Conservation (phyloP, 495 filamentous ascomycete genomes). For the Aspergillus mulundensis region DNA sequence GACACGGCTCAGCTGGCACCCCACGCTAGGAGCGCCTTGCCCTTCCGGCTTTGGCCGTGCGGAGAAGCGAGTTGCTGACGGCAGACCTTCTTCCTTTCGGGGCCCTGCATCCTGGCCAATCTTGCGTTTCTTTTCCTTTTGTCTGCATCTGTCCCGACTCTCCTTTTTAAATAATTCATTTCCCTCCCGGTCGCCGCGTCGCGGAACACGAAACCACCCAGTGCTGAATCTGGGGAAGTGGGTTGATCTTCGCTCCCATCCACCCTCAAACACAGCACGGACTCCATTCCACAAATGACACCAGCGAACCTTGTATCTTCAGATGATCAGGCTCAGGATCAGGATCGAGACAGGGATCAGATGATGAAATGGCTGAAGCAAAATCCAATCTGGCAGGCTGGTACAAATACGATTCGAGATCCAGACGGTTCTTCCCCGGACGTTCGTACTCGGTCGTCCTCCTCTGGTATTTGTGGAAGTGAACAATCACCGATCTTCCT, state of each 20-base stretch:
- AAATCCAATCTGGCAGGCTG: neutral
- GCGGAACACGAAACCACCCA: neutral
- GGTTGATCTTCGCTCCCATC: conserved; percentile 31
- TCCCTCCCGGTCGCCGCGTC: neutral
- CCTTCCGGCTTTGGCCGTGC: conserved; percentile 10
- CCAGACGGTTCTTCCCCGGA: neutral
- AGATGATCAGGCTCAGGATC: conserved; percentile 5
- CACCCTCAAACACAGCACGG: neutral
- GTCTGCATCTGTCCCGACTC: neutral
- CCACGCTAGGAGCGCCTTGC: conserved; percentile 18
- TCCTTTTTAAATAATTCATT: neutral
- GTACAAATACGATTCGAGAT: neutral
- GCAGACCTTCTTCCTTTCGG: conserved; percentile 9
- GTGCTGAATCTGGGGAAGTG: conserved; percentile 43
- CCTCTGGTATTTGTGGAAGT: too few relatives aligned
- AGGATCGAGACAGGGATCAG: neutral
- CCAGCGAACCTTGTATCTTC: neutral
- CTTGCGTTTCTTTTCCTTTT: neutral
- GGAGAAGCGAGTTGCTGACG: conserved; percentile 13
- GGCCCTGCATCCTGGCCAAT: conserved; percentile 7
- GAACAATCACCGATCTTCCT: neutral
- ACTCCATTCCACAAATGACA: neutral
- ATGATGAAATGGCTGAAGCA: neutral
- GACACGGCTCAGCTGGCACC: conserved; percentile 26
- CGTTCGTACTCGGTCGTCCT: neutral